Percentiles rank a stretch among this genome's conserved stretches.
These are phyloP conservation scores for Heritiera littoralis DNA, from an alignment of 345 rosid species.

Conservation along the genomic window DNA sequence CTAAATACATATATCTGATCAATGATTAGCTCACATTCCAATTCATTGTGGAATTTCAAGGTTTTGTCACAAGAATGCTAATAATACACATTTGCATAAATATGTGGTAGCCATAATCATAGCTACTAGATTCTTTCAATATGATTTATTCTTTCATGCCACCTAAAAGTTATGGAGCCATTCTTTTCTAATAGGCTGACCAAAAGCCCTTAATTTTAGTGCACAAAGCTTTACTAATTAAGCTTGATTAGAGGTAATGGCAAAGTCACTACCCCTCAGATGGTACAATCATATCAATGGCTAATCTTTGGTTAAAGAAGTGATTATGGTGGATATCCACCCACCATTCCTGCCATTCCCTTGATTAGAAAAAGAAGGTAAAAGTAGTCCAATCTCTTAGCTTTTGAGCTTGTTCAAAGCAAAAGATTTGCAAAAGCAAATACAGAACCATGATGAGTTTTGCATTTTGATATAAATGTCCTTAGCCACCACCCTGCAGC, in stretches of 20 bases:
- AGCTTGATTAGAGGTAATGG: constrained; percentile 1
- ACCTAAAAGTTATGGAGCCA: neutral
- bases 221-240: constrained; percentile 4
- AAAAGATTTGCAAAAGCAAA: constrained; percentile 18
- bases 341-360: constrained; percentile 24
- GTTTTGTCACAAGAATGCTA: neutral
- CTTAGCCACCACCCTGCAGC: constrained; percentile 26
- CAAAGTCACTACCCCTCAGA: neutral
- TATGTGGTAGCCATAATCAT: neutral
- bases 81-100: neutral
- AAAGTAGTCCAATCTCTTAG: constrained; percentile 27
- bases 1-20: too few species aligned
- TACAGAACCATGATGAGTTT: constrained; percentile 22
- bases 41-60: too few species aligned
- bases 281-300: constrained; percentile 20
- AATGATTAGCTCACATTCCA: too few species aligned
- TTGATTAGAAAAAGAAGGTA: constrained; percentile 8
- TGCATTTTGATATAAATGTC: constrained; percentile 8
- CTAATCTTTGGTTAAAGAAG: constrained; percentile 12
- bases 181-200: neutral
- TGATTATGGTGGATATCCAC: constrained; percentile 22
- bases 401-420: constrained; percentile 33
- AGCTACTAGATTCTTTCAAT: neutral
- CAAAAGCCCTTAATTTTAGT: constrained; percentile 13
- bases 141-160: constrained; percentile 1